Conservation (phyloP, 257 asterid genomes). For the Nicotiana undulata region DNA sequence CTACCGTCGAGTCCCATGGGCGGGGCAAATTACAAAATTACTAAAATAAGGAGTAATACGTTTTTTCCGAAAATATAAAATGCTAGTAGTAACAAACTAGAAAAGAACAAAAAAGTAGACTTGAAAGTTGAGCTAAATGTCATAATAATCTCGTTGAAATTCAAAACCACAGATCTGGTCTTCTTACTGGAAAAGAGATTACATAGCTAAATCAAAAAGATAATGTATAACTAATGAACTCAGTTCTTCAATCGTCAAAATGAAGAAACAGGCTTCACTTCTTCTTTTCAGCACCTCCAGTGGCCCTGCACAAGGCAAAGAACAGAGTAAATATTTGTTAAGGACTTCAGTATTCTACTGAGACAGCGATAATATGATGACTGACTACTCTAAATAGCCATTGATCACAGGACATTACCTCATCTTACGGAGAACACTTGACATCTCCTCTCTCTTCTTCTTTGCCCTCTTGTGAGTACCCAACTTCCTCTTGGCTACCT, state of each 20-base stretch:
- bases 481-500: conserved; percentile 72
- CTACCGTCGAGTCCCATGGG: not conserved
- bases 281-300: conserved; percentile 93
- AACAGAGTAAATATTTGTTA: not conserved
- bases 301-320: conserved; percentile 41
- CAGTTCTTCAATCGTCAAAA: conserved; percentile 13
- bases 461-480: conserved; percentile 86
- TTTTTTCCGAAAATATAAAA: not conserved
- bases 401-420: conserved; percentile 28
- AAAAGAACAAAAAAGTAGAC: not conserved
- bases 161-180: not conserved
- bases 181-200: conserved; percentile 14
- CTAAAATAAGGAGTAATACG: not conserved
- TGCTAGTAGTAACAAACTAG: too few species aligned
- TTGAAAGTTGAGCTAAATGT: not conserved
- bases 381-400: not conserved
- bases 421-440: conserved; percentile 67
- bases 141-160: conserved; percentile 2
- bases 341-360: not conserved
- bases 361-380: not conserved
- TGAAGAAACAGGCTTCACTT: conserved; percentile 36
- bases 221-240: conserved; percentile 10
- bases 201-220: conserved; percentile 16
- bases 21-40: not conserved
- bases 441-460: conserved; percentile 83